Conservation (phyloP, 805 yeast genomes). For the Hanseniaspora occidentalis region DNA sequence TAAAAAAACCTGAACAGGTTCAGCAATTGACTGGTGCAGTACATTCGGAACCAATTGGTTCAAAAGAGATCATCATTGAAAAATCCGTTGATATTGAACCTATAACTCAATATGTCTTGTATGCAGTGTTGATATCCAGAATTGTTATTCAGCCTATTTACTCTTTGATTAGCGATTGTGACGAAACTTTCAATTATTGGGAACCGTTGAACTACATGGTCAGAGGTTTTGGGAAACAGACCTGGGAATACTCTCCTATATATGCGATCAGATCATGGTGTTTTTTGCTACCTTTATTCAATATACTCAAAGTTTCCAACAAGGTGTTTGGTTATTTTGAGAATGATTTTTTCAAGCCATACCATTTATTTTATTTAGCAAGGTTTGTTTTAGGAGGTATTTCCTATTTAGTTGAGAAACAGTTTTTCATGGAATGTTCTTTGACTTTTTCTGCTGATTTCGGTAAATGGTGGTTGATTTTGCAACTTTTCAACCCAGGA, state of each 20-base stretch:
- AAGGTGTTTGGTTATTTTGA: no score
- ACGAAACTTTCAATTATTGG: constrained; percentile 88
- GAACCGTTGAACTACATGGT: constrained; percentile 75
- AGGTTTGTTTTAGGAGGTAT: constrained; percentile 32
- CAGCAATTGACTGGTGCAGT: neutral
- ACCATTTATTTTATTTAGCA: constrained; percentile 37
- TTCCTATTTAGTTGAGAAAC: constrained; percentile 40
- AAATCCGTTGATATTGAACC: neutral
- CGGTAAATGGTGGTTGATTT: constrained; percentile 51
- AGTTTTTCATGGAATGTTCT: constrained; percentile 32
- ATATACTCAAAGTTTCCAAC: constrained; percentile 15
- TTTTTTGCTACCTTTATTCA: constrained; percentile 40
- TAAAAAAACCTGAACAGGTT: neutral
- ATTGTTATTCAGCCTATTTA: constrained; percentile 23
- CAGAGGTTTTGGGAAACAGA: constrained; percentile 80
- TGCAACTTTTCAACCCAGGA: constrained; percentile 58
- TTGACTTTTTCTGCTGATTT: constrained; percentile 10
- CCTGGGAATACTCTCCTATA: constrained; percentile 93
- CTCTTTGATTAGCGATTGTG: constrained; percentile 77
- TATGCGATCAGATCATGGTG: constrained; percentile 82
- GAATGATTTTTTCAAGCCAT: constrained; percentile 16
- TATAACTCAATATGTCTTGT: neutral
- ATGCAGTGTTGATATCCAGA: constrained; percentile 1
- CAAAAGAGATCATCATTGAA: neutral
- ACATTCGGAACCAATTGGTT: neutral